phyloP scores from a whole-genome alignment of 306 rosid genomes.

The Quercus suber region DNA sequence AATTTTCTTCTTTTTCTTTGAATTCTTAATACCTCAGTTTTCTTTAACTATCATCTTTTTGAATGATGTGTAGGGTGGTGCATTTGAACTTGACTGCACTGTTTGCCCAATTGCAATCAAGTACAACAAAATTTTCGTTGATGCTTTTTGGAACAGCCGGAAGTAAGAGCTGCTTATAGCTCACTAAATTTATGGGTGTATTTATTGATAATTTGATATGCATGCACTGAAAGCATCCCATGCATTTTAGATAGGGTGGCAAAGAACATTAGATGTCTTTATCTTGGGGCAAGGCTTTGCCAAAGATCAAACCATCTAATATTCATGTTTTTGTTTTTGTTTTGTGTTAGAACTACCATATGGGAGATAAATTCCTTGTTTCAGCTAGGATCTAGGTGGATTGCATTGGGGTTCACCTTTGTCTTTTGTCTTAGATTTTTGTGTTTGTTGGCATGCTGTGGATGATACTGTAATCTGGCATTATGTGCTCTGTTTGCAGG shows the following conservation, averaged over 20 bases:
- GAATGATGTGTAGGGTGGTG: constrained; percentile 62
- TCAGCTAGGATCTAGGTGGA: neutral
- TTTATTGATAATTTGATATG: neutral
- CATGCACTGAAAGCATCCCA: neutral
- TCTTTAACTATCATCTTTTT: constrained; percentile 11
- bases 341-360: neutral
- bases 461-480: neutral
- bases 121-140: constrained; percentile 95
- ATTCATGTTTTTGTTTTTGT: neutral
- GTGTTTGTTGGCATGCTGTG: neutral
- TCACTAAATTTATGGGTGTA: neutral
- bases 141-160: constrained; percentile 98
- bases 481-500: constrained; percentile 45
- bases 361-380: neutral
- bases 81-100: constrained; percentile 91
- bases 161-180: constrained; percentile 54
- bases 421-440: neutral
- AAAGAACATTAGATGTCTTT: neutral
- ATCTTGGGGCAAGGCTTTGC: neutral
- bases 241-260: neutral
- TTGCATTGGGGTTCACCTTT: neutral
- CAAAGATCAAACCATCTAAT: neutral
- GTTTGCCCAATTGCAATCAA: constrained; percentile 96
- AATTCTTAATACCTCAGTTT: constrained; percentile 2
- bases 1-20: neutral